Base-by-base conservation (phyloP, 208 protist genomes). In the Plasmodiophora brassicae region DNA sequence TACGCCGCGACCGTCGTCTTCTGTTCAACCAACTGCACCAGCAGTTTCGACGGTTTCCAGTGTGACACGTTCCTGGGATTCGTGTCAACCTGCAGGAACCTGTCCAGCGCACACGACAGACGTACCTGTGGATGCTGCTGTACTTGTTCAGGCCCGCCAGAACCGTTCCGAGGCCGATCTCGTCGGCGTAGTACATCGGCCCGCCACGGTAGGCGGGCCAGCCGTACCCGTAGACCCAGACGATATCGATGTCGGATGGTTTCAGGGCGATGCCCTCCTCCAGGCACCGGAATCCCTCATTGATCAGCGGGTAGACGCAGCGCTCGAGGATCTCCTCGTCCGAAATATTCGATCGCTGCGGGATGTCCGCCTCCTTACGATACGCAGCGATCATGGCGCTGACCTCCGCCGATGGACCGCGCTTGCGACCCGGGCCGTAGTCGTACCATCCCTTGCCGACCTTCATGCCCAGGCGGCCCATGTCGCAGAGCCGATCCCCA, bases 401-500 rank as follows among this genome's bases (percentile, higher is more conserved):
- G 25, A 86, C 84, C n/a, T 86, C 46, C 14, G 5, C 1, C 5
- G 84, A 86, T 14, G 84, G 14, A 5, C 1, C 43, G 5, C 28
- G 14, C 43, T 86, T 86, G 10, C 84, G 5, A 57, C 28, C 84
- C 5, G 45, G 46, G 20, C 50, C 84, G 43, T 86, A 86, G 44
- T 86, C 84, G 43, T 86, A 86, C 84, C 84, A 86, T 5, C 84
- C 84, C 44, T 86, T 86, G 10, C 84, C 84, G n/a, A n/a, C 84
- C 84, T 71, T 65, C 84, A 86, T 71, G 28, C 84, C 84, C 28
- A 86, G n/a, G 20, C 65, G 65, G 14, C 65, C 45, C 84, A 28
- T n/a, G 5, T 86, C 28, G 43, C 84, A 65, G 10, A 53, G 44
- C 1, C 84, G 84, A 86, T 86, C 45, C 28, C 84, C 84, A 54